Evolutionary conservation across 768 basidiomycete species (phyloP).

Genomic region (Tricholoma hemisulphureum): DNA sequence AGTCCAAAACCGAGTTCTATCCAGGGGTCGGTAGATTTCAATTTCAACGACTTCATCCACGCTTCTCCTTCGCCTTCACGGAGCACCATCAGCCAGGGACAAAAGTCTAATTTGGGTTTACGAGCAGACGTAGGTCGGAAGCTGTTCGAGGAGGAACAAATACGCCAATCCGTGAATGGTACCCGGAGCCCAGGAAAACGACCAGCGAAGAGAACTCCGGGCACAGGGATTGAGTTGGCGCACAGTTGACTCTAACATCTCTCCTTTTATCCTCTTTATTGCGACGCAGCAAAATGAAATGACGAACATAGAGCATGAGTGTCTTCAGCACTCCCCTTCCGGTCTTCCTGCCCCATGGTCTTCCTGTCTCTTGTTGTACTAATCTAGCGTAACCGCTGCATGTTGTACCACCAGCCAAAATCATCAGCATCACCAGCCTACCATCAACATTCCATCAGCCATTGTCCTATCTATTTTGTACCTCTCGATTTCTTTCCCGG

Average conservation of each 20-base stretch:
- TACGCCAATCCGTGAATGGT: conserved; percentile 37
- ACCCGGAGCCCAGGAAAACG: conserved; percentile 26
- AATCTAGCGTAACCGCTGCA: conserved; percentile 38
- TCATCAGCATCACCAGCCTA: conserved; percentile 15
- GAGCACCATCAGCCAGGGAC: conserved; percentile 26
- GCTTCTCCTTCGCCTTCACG: conserved; percentile 64
- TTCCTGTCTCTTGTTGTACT: conserved; percentile 37
- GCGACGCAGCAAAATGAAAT: conserved; percentile 8
- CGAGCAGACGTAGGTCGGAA: conserved; percentile 64
- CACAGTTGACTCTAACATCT: conserved; percentile 31
- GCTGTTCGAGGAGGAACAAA: conserved; percentile 70
- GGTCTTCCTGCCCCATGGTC: conserved; percentile 13
- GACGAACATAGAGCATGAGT: conserved; percentile 21
- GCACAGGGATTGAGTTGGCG: conserved; percentile 45
- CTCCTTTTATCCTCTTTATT: conserved; percentile 1
- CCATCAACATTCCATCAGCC: conserved; percentile 11
- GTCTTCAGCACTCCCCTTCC: conserved; percentile 10
- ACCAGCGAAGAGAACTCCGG: conserved; percentile 32
- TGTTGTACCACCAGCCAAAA: conserved; percentile 42
- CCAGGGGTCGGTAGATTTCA: conserved; percentile 46
- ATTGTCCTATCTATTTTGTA: conserved; percentile 15
- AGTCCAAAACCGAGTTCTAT: conserved; percentile 38
- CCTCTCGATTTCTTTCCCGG: conserved; percentile 5
- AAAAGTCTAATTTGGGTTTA: conserved; percentile 47
- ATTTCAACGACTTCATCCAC: conserved; percentile 71